Conservation (phyloP, 1,139 yeast species). For the Geotrichum phurueaensis region DNA sequence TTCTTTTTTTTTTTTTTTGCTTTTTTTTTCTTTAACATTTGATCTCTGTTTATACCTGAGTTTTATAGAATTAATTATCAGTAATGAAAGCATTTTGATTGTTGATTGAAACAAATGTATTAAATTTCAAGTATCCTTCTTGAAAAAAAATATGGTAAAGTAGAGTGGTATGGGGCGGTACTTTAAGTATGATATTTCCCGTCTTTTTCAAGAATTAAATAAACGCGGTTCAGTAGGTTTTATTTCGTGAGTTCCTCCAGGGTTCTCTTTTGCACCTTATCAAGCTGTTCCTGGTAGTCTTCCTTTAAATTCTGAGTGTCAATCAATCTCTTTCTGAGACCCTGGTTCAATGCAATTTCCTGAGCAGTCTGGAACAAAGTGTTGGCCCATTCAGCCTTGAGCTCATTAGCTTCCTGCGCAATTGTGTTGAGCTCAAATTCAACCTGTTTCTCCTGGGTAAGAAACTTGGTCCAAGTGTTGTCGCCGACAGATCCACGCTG, state of each 20-base stretch:
- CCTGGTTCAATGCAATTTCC: constrained; percentile 89
- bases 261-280: constrained; percentile 12
- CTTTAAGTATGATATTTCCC: not conserved
- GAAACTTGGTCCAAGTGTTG: constrained; percentile 73
- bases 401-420: constrained; percentile 66
- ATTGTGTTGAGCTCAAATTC: constrained; percentile 76
- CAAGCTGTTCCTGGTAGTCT: constrained; percentile 24
- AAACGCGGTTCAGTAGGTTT: not conserved
- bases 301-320: constrained; percentile 45
- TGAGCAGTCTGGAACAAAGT: constrained; percentile 72
- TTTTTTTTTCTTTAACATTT: constrained; percentile 4
- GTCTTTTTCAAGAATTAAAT: not conserved
- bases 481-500: constrained; percentile 91
- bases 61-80: not conserved
- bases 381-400: constrained; percentile 77
- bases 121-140: too few relatives aligned
- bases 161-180: not conserved
- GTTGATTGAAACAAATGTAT: too few relatives aligned
- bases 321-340: constrained; percentile 69
- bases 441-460: constrained; percentile 68
- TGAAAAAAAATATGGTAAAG: not conserved
- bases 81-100: not conserved
- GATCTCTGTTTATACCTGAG: not conserved
- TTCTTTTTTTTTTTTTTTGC: not conserved
- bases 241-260: constrained; percentile 13